Percentiles rank a stretch among this genome's conserved stretches.
Conservation (phyloP, 805 yeast genomes). For the Yamadazyma nakazawae region DNA sequence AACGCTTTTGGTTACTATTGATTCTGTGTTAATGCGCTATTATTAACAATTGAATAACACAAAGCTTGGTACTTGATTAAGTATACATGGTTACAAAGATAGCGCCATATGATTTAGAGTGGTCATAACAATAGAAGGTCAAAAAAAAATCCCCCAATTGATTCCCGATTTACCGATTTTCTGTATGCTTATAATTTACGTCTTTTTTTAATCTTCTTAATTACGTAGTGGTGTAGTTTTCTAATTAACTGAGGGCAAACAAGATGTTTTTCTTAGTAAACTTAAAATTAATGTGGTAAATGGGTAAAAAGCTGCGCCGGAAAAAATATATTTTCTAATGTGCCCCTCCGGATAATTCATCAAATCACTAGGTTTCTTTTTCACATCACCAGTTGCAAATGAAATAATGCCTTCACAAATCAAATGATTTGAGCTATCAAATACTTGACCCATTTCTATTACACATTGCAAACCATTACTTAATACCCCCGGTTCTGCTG, state of each 20-base stretch:
- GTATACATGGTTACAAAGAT: background rate
- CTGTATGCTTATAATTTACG: too few species aligned
- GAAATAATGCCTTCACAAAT: too few species aligned
- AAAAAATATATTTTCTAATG: background rate
- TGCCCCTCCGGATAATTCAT: conserved; percentile 1
- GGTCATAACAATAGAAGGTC: background rate
- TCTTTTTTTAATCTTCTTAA: too few species aligned
- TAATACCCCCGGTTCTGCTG: background rate
- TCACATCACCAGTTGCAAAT: background rate
- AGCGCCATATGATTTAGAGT: background rate
- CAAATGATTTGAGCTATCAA: too few species aligned
- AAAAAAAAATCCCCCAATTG: too few species aligned
- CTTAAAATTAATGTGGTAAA: background rate
- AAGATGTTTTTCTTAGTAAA: background rate
- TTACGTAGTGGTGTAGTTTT: background rate
- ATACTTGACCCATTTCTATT: too few species aligned
- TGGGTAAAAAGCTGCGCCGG: background rate
- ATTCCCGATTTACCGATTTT: too few species aligned
- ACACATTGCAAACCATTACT: background rate
- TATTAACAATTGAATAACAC: background rate
- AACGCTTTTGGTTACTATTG: conserved; percentile 1
- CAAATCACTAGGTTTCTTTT: background rate
- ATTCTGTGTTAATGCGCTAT: background rate
- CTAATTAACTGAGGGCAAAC: background rate
- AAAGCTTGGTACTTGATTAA: too few species aligned